phyloP scores from a whole-genome alignment of 2,329 filamentous ascomycete species.

The Daldinia eschscholtzii region DNA sequence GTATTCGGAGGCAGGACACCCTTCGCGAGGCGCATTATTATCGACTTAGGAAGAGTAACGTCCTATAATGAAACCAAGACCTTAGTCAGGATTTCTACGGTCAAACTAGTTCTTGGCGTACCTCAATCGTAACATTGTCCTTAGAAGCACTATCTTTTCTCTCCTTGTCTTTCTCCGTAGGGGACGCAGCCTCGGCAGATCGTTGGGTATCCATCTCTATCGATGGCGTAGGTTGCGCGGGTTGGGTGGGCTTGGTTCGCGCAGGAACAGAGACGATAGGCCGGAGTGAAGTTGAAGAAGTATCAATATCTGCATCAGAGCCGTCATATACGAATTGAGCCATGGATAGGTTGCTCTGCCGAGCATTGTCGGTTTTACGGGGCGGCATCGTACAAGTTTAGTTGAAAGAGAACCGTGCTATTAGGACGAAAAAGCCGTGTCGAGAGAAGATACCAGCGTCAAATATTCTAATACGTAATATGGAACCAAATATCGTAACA shows the following conservation, averaged over 20 bases:
- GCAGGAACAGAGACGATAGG: conserved; percentile 42
- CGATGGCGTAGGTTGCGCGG: conserved; percentile 31
- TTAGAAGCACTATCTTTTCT: conserved; percentile 48
- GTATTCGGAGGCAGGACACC: conserved; percentile 84
- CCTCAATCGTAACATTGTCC: conserved; percentile 65
- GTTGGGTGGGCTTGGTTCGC: conserved; percentile 37
- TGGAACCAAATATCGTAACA: too few species aligned
- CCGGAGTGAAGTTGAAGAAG: conserved; percentile 38
- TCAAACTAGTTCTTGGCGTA: conserved; percentile 48
- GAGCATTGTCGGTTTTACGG: conserved; percentile 64
- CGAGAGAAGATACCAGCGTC: not conserved
- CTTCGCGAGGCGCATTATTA: conserved; percentile 83
- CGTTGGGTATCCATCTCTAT: conserved; percentile 55
- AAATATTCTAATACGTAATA: not conserved
- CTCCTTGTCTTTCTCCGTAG: conserved; percentile 53
- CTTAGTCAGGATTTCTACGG: conserved; percentile 32
- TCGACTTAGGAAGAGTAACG: conserved; percentile 81
- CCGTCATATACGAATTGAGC: conserved; percentile 62
- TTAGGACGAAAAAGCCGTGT: not conserved
- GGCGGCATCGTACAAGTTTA: conserved; percentile 62
- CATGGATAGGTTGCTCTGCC: conserved; percentile 61
- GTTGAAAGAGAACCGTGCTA: conserved; percentile 12
- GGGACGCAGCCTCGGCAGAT: conserved; percentile 43
- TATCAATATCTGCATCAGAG: conserved; percentile 46
- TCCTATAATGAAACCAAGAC: conserved; percentile 63